phyloP scores from a whole-genome alignment of 768 basidiomycete species.

The Tricholoma sp. region DNA sequence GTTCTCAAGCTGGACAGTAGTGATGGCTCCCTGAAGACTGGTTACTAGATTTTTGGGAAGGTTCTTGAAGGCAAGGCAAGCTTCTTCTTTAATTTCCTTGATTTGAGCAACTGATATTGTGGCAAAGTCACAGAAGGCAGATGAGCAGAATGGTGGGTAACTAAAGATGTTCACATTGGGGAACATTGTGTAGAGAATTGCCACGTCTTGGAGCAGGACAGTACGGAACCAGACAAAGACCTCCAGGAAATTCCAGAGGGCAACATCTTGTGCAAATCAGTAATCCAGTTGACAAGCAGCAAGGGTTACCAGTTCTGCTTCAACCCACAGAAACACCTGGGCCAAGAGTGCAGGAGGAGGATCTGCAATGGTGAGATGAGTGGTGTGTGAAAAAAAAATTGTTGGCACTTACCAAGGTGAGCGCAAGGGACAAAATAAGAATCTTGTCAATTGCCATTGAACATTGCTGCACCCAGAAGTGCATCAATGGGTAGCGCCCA shows the following conservation, averaged over 20 bases:
- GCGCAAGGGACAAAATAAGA: conserved; percentile 12
- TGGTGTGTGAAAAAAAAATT: neutral
- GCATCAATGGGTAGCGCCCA: conserved; percentile 19
- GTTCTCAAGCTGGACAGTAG: neutral
- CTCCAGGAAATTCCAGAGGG: conserved; percentile 18
- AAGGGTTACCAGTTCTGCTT: neutral
- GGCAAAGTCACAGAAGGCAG: neutral
- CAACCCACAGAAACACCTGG: conserved; percentile 6
- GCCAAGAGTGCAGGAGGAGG: conserved; percentile 11
- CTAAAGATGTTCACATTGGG: conserved; percentile 19
- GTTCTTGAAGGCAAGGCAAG: neutral
- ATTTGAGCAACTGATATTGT: neutral
- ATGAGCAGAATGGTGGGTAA: neutral
- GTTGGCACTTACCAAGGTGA: conserved; percentile 10
- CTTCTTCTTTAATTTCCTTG: too few species aligned
- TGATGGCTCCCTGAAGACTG: neutral
- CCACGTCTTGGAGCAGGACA: too few species aligned
- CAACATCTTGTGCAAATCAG: too few species aligned
- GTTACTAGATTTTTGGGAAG: neutral
- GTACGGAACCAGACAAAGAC: conserved; percentile 24
- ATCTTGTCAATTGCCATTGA: conserved; percentile 19
- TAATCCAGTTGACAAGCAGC: neutral
- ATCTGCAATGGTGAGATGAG: conserved; percentile 3
- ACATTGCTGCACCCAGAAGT: conserved; percentile 21
- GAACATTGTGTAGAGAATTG: conserved; percentile 20